Conservation (phyloP, 1,284 basidiomycete species). For the Prillingera fragicola region DNA sequence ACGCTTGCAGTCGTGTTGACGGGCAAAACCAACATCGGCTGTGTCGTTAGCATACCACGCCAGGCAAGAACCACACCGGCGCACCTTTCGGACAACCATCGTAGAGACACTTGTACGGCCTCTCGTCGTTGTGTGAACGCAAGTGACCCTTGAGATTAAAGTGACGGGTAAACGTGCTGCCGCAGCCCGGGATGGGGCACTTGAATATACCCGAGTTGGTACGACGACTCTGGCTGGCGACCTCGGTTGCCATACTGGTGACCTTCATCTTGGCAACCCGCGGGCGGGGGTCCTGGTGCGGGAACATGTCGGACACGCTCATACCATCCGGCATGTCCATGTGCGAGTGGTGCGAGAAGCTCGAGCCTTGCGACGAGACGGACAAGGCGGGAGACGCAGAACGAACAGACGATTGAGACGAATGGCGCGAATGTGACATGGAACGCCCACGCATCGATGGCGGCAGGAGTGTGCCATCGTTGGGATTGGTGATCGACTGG, state of each 20-base stretch:
- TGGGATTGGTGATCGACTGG: constrained; percentile 38
- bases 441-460: constrained; percentile 32
- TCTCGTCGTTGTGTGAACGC: constrained; percentile 91
- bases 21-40: constrained; percentile 65
- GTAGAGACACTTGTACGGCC: constrained; percentile 88
- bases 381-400: constrained; percentile 42
- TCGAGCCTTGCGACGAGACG: constrained; percentile 40
- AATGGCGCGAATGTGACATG: constrained; percentile 36
- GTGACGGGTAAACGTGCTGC: constrained; percentile 80
- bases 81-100: constrained; percentile 89
- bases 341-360: constrained; percentile 28
- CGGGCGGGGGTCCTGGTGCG: not conserved
- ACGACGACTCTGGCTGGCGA: constrained; percentile 79
- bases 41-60: constrained; percentile 4
- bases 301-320: constrained; percentile 5
- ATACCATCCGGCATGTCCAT: not conserved
- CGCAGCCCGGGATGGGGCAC: constrained; percentile 88
- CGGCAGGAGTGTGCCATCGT: constrained; percentile 42
- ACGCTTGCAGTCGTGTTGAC: constrained; percentile 93
- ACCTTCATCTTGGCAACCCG: constrained; percentile 85
- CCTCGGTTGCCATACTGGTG: constrained; percentile 88
- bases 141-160: constrained; percentile 69
- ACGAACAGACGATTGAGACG: constrained; percentile 37
- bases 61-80: constrained; percentile 20
- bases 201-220: constrained; percentile 85